phyloP scores from a whole-genome alignment of 2,329 filamentous ascomycete genomes.

The Cryphonectria naterciae region DNA sequence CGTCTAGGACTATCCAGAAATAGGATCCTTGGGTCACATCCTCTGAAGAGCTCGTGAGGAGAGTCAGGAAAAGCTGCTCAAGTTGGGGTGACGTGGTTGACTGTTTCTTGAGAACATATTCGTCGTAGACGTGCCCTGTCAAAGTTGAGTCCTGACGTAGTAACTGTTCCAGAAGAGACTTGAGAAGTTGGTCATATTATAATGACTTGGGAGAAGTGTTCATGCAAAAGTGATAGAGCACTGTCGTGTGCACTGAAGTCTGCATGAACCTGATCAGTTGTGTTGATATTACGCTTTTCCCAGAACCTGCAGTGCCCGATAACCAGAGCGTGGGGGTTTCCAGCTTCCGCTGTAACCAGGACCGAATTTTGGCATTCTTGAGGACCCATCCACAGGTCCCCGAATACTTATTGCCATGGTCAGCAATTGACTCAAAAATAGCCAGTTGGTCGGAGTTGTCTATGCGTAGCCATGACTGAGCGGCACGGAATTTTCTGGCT shows the following conservation, averaged over 20 bases:
- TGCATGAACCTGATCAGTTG: slow-evolving; percentile 39
- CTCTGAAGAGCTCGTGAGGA: slow-evolving; percentile 28
- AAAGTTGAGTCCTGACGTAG: slow-evolving; percentile 34
- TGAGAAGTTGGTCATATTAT: slow-evolving; percentile 39
- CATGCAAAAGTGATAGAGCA: slow-evolving; percentile 42
- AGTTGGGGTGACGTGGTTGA: slow-evolving; percentile 27
- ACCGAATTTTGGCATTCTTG: slow-evolving; percentile 34
- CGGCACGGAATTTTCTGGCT: slow-evolving; percentile 33
- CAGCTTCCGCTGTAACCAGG: slow-evolving; percentile 34
- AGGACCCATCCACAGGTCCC: slow-evolving; percentile 43
- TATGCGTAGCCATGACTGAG: slow-evolving; percentile 38
- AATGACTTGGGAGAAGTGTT: slow-evolving; percentile 38
- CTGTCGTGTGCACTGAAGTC: background rate
- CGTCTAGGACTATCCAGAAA: slow-evolving; percentile 38
- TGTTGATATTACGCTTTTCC: slow-evolving; percentile 42
- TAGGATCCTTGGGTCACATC: slow-evolving; percentile 23
- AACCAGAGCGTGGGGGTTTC: slow-evolving; percentile 38
- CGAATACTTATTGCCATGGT: slow-evolving; percentile 34
- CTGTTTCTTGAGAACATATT: slow-evolving; percentile 34
- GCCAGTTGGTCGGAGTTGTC: slow-evolving; percentile 39
- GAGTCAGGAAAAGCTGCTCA: slow-evolving; percentile 32
- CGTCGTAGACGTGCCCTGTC: slow-evolving; percentile 34
- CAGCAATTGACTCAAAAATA: slow-evolving; percentile 36
- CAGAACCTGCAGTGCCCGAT: slow-evolving; percentile 41
- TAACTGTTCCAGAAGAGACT: slow-evolving; percentile 39